Evolutionary conservation across 1,139 yeast genomes (phyloP).

Genomic region (Sugiyamaella paludigena): DNA sequence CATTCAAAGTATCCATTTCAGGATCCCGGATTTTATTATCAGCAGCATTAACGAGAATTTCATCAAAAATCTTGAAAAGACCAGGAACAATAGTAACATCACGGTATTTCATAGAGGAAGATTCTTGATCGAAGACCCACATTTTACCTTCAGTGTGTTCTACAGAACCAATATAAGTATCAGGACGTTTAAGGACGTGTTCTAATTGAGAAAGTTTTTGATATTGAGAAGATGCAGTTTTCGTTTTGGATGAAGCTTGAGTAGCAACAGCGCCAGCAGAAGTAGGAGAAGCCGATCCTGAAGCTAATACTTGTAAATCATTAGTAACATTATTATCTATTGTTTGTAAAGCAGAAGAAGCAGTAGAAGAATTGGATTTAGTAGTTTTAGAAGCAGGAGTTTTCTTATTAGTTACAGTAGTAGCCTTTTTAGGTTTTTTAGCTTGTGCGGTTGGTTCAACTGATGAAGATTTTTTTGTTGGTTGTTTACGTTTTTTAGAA

Average conservation of each 20-base stretch:
- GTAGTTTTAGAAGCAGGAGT: conserved; percentile 17
- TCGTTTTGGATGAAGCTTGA: conserved; percentile 26
- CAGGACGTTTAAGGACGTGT: conserved; percentile 96
- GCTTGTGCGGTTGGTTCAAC: conserved; percentile 7
- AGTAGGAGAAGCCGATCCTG: conserved; percentile 6
- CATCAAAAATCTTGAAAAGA: conserved; percentile 93
- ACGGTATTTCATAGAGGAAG: conserved; percentile 62
- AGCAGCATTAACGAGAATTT: conserved; percentile 96
- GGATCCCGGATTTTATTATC: conserved; percentile 97
- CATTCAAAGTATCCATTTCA: conserved; percentile 78
- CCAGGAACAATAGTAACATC: conserved; percentile 90
- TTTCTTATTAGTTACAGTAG: conserved; percentile 21
- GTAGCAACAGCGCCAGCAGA: conserved; percentile 10
- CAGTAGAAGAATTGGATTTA: conserved; percentile 12
- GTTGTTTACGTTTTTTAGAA: conserved; percentile 16
- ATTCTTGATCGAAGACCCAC: conserved; percentile 78
- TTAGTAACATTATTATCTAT: conserved; percentile 3
- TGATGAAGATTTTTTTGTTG: neutral
- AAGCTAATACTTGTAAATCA: neutral
- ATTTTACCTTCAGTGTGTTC: conserved; percentile 75
- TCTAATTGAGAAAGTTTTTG: conserved; percentile 93
- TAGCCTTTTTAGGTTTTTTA: conserved; percentile 13
- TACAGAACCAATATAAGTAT: conserved; percentile 94
- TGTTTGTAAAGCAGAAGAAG: conserved; percentile 12
- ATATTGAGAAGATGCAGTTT: conserved; percentile 73